Conservation (phyloP, 495 filamentous ascomycete species). For the Neurospora cerealis region DNA sequence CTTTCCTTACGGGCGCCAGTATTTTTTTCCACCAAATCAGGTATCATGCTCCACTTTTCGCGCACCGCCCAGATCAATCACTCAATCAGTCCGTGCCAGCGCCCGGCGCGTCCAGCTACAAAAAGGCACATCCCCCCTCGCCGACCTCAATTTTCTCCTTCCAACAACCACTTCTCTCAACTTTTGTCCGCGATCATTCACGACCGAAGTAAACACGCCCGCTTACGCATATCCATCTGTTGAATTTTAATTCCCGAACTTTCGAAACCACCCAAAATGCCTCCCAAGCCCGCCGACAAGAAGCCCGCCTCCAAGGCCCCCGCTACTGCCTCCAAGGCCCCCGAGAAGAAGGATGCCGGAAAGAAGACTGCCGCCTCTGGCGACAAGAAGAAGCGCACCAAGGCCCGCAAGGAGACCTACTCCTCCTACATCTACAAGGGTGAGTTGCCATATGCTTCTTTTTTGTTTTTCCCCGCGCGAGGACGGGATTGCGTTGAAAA, state of each 20-base stretch:
- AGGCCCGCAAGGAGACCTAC: conserved; percentile 99
- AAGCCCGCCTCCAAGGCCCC: conserved; percentile 97
- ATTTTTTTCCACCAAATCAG: conserved; percentile 30
- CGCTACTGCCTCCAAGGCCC: conserved; percentile 56
- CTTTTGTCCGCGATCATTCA: conserved; percentile 25
- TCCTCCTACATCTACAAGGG: conserved; percentile 99
- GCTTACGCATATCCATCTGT: conserved; percentile 24
- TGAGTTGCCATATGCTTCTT: conserved; percentile 34
- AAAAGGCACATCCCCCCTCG: conserved; percentile 36
- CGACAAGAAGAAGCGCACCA: conserved; percentile 99
- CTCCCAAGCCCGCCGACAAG: conserved; percentile 97
- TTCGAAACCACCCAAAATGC: conserved; percentile 55
- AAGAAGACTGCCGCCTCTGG: conserved; percentile 97
- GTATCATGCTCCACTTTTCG: conserved; percentile 18
- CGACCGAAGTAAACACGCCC: conserved; percentile 22
- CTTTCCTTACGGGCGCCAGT: neutral
- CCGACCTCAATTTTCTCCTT: conserved; percentile 31
- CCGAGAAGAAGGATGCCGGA: conserved; percentile 99
- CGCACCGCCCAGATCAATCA: conserved; percentile 31
- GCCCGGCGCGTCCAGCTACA: conserved; percentile 40
- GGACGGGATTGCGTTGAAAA: neutral
- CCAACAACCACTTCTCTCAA: conserved; percentile 33
- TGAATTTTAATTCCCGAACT: conserved; percentile 20
- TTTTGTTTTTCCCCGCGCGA: neutral
- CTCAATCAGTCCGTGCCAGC: conserved; percentile 33